These are phyloP conservation scores for Candida patagonica DNA, from an alignment of 805 yeast genomes.

Conservation along the genomic window DNA sequence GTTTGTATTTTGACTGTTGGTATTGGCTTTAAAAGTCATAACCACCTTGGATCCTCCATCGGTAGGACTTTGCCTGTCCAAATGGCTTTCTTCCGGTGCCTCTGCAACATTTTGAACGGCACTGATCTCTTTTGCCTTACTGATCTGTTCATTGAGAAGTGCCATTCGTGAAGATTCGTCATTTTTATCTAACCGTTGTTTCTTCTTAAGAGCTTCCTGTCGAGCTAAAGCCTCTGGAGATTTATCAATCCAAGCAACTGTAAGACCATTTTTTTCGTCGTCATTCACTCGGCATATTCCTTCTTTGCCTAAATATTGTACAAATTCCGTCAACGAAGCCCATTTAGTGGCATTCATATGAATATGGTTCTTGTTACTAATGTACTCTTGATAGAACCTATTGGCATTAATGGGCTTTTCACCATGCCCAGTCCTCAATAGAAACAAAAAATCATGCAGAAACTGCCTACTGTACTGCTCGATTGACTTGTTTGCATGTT, in stretches of 20 bases:
- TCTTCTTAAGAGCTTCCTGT: constrained; percentile 31
- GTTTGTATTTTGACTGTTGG: too few species aligned
- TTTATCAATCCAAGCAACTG: constrained; percentile 46
- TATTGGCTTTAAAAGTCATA: too few species aligned
- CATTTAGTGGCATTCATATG: constrained; percentile 89
- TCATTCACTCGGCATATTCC: constrained; percentile 47
- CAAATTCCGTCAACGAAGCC: constrained; percentile 59
- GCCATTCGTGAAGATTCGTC: constrained; percentile 40
- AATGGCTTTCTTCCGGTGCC: too few species aligned
- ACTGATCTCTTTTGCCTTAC: constrained; percentile 33
- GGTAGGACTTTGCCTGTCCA: too few species aligned
- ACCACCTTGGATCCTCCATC: too few species aligned
- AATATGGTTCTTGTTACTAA: constrained; percentile 70
- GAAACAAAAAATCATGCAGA: constrained; percentile 50
- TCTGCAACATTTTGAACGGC: too few species aligned
- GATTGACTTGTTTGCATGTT: constrained; percentile 35
- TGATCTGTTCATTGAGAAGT: constrained; percentile 46
- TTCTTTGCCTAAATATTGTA: constrained; percentile 46
- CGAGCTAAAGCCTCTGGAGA: constrained; percentile 40
- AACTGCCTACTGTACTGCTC: constrained; percentile 54
- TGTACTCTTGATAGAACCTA: constrained; percentile 82
- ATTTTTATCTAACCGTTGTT: constrained; percentile 29
- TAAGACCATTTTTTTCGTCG: constrained; percentile 27
- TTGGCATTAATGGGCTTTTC: constrained; percentile 73
- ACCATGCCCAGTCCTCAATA: constrained; percentile 65